Evolutionary conservation across 257 asterid genomes (phyloP), one percentile per base, ranked within the genome.

Genomic region (Handroanthus guayacan): DNA sequence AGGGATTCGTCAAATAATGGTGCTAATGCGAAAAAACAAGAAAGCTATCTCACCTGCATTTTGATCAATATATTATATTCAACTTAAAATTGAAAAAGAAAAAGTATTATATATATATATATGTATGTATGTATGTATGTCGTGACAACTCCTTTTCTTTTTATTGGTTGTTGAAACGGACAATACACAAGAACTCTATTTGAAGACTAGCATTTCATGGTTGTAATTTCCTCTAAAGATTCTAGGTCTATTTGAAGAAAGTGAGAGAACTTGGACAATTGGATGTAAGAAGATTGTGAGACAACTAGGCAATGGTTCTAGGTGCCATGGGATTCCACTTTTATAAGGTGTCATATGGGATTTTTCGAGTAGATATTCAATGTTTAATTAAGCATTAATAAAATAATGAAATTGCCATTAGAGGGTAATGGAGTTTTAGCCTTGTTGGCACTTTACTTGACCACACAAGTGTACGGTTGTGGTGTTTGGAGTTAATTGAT

Each of bases 381-480:
- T 4, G 18, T 17, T 5, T 55, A 55, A 48, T 55, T 55, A 55
- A 55, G 25, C 36, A 55, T 55, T 16, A 16, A n/a, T 16, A 9
- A 55, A 11, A 17, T 9, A 55, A n/a, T 16, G 31, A 0, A 55
- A 10, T 55, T 55, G 31, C 7, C 16, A 55, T 55, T 55, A 55
- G 9, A 3, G 31, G 62, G 1, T 16, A 55, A 55, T 55, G 36
- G 69, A 58, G 67, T 43, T 44, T 20, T 72, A 13, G 51, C 70
- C 51, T 62, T 61, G 78, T 11, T 73, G 78, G 78, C 56, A n/a
- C 70, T 61, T 47, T 47, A 39, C 45, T 62, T 60, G 20, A 62
- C 69, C 77, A 44, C 14, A n/a, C 61, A 50, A 68, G 48, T 68
- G 71, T 63, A 63, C 52, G 52, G 51, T 4, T 63, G 51, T 63